phyloP scores from a whole-genome alignment of 2,329 filamentous ascomycete genomes.

The Dothidotthia symphoricarpi region DNA sequence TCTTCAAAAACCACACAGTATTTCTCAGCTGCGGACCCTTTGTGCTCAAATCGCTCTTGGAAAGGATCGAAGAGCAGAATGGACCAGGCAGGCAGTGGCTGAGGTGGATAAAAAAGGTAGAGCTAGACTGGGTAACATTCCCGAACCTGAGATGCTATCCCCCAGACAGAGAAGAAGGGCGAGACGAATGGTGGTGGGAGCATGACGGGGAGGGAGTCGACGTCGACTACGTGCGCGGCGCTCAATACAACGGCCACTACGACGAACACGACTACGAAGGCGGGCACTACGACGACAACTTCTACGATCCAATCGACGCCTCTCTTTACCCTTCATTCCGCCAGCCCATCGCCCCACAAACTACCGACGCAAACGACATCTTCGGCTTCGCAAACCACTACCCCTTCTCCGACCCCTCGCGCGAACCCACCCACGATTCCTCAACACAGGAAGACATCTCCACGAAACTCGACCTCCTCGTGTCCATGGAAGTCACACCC shows the following conservation, averaged over 20 bases:
- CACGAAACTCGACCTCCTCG: constrained; percentile 33
- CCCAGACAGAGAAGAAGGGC: constrained; percentile 24
- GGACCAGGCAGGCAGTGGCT: constrained; percentile 31
- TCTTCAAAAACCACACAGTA: constrained; percentile 36
- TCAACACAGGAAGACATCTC: constrained; percentile 22
- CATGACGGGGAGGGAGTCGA: constrained; percentile 21
- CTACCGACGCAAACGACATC: constrained; percentile 21
- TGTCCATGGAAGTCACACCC: constrained; percentile 34
- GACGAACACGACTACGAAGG: constrained; percentile 39
- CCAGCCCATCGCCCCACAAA: constrained; percentile 5
- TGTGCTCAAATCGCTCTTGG: constrained; percentile 32
- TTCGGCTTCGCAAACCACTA: constrained; percentile 34
- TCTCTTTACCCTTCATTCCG: constrained; percentile 30
- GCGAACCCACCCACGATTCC: constrained; percentile 11
- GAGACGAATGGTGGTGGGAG: constrained; percentile 31
- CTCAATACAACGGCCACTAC: constrained; percentile 26
- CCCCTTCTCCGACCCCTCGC: constrained; percentile 30
- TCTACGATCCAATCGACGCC: constrained; percentile 28
- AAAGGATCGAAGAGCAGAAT: constrained; percentile 26
- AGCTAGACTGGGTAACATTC: constrained; percentile 39
- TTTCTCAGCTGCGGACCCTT: constrained; percentile 39
- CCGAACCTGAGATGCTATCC: constrained; percentile 35
- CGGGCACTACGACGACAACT: constrained; percentile 36
- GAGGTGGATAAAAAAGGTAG: constrained; percentile 31
- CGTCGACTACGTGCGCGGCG: constrained; percentile 31